These are phyloP conservation scores for Fusarium udum DNA, from an alignment of 2,329 filamentous ascomycete species.

Conservation along the genomic window DNA sequence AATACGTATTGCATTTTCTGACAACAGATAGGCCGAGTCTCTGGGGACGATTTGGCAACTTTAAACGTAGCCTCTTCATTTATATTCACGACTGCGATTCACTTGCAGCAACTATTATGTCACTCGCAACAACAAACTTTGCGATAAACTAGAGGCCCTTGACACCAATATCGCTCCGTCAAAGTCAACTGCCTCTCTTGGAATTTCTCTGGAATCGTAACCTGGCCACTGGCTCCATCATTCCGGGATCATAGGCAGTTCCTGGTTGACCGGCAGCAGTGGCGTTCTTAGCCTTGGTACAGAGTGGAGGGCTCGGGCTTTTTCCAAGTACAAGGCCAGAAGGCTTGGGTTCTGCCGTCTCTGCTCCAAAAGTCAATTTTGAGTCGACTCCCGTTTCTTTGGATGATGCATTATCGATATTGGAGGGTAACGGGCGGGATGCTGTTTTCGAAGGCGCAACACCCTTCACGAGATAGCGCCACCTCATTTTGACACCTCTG, in stretches of 20 bases:
- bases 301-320: neutral
- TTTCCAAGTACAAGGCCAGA: neutral
- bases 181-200: conserved; percentile 24
- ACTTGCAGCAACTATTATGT: neutral
- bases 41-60: neutral
- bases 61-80: neutral
- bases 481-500: neutral
- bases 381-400: neutral
- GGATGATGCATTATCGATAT: neutral
- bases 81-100: neutral
- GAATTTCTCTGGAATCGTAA: conserved; percentile 11
- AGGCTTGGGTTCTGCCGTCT: neutral
- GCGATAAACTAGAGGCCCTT: neutral
- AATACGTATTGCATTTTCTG: conserved; percentile 1
- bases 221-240: conserved; percentile 14
- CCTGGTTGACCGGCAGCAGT: conserved; percentile 30
- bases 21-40: neutral
- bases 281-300: conserved; percentile 14
- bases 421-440: neutral
- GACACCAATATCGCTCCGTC: neutral
- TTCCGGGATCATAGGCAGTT: conserved; percentile 7
- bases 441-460: conserved; percentile 14
- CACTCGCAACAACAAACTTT: neutral
- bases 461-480: neutral
- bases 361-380: neutral